These are phyloP conservation scores for Debaryomyces maramus DNA, from an alignment of 805 yeast genomes.

Conservation along the genomic window DNA sequence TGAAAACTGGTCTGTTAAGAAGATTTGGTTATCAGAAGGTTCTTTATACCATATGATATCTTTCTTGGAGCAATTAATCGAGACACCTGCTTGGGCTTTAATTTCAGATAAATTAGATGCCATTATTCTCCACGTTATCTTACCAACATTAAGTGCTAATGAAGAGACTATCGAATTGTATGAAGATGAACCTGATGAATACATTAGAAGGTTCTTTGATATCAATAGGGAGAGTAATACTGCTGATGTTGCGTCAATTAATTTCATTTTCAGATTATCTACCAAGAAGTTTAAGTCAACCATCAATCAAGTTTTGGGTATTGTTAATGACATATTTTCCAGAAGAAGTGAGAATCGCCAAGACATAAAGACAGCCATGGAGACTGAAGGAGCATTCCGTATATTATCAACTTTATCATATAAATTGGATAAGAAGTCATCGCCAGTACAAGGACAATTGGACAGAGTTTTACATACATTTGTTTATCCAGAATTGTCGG, in stretches of 20 bases:
- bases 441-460: slow-evolving; percentile 41
- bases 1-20: slow-evolving; percentile 40
- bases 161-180: slow-evolving; percentile 41
- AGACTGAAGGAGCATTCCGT: slow-evolving; percentile 44
- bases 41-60: slow-evolving; percentile 44
- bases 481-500: slow-evolving; percentile 41
- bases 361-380: slow-evolving; percentile 30
- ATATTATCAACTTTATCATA: slow-evolving; percentile 41
- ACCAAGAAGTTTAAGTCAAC: slow-evolving; percentile 42
- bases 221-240: slow-evolving; percentile 48
- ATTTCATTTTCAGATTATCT: slow-evolving; percentile 43
- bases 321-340: slow-evolving; percentile 36
- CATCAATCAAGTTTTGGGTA: slow-evolving; percentile 25
- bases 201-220: slow-evolving; percentile 44
- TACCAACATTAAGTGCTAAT: slow-evolving; percentile 42
- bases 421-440: slow-evolving; percentile 33
- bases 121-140: slow-evolving; percentile 37
- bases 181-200: slow-evolving; percentile 48
- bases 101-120: slow-evolving; percentile 42
- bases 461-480: slow-evolving; percentile 39
- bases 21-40: slow-evolving; percentile 41
- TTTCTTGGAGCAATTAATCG: slow-evolving; percentile 42
- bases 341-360: slow-evolving; percentile 29
- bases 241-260: slow-evolving; percentile 51
- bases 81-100: slow-evolving; percentile 39